Conservation (phyloP, 352 stramenopile species). For the Pythium coloratum region DNA sequence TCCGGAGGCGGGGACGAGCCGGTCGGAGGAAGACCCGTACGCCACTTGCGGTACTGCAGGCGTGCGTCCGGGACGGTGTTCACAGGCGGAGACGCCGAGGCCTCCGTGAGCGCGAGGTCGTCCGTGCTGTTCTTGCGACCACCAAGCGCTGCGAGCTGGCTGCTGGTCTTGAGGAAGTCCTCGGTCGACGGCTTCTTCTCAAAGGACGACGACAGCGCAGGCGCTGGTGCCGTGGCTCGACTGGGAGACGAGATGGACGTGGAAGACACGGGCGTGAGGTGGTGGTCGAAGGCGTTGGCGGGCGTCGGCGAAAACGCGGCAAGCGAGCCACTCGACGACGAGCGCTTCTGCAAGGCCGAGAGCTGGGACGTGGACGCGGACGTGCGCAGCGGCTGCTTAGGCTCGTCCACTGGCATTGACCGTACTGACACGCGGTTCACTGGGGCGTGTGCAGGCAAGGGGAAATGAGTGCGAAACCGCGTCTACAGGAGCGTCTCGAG, state of each 20-base stretch:
- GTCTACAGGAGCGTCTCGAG: background rate
- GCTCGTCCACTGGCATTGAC: constrained; percentile 24
- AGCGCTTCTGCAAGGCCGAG: constrained; percentile 3
- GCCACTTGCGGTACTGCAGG: constrained; percentile 80
- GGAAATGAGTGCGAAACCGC: background rate
- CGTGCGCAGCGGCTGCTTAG: constrained; percentile 25
- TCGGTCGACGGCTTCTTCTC: constrained; percentile 24
- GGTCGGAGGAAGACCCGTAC: constrained; percentile 40
- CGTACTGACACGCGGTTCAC: background rate
- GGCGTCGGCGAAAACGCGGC: constrained; percentile 25
- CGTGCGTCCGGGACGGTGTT: constrained; percentile 65
- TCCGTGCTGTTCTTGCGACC: constrained; percentile 61
- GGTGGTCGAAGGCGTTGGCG: constrained; percentile 17
- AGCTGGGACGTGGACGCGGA: constrained; percentile 27
- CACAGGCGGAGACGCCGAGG: constrained; percentile 41
- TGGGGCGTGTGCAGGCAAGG: background rate
- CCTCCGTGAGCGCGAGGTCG: constrained; percentile 56
- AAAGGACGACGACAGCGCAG: constrained; percentile 24
- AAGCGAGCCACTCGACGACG: constrained; percentile 13
- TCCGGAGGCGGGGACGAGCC: constrained; percentile 7
- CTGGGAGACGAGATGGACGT: constrained; percentile 38
- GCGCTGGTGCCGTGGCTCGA: constrained; percentile 6
- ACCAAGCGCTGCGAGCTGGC: constrained; percentile 11
- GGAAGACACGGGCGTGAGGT: constrained; percentile 20
- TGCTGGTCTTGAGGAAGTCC: constrained; percentile 20